phyloP scores from a whole-genome alignment of 371 early-diverging fungal genomes.

The Mucor circinelloides region DNA sequence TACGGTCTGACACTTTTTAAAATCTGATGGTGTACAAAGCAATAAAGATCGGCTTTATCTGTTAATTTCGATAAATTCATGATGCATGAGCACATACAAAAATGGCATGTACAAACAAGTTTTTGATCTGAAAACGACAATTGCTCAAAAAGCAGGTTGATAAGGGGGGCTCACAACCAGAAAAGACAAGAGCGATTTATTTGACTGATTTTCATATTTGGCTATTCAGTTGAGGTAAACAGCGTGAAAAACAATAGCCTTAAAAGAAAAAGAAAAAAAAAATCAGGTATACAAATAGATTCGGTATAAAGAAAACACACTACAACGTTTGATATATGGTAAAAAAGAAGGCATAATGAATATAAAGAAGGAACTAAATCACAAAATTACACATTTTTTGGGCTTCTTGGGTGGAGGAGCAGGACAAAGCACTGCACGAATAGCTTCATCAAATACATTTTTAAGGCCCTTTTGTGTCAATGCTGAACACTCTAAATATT shows the following conservation, averaged over 20 bases:
- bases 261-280: not conserved
- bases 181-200: not conserved
- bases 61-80: not conserved
- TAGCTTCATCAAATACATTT: constrained; percentile 98
- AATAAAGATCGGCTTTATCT: not conserved
- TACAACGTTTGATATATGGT: not conserved
- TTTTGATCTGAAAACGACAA: not conserved
- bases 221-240: not conserved
- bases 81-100: not conserved
- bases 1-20: not conserved
- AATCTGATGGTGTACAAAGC: no score
- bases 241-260: not conserved
- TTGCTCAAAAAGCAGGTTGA: not conserved
- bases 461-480: constrained; percentile 89
- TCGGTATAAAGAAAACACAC: not conserved
- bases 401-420: constrained; percentile 56
- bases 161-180: not conserved
- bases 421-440: constrained; percentile 86
- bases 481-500: constrained; percentile 89
- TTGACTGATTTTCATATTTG: not conserved
- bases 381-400: constrained; percentile 78
- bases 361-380: not conserved
- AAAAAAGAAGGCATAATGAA: not conserved
- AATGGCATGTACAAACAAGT: not conserved
- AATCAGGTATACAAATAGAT: not conserved